Percentiles rank a stretch among this genome's conserved stretches.
These are phyloP conservation scores for Backusella circina DNA, from an alignment of 192 early-diverging fungal species.

Conservation along the genomic window DNA sequence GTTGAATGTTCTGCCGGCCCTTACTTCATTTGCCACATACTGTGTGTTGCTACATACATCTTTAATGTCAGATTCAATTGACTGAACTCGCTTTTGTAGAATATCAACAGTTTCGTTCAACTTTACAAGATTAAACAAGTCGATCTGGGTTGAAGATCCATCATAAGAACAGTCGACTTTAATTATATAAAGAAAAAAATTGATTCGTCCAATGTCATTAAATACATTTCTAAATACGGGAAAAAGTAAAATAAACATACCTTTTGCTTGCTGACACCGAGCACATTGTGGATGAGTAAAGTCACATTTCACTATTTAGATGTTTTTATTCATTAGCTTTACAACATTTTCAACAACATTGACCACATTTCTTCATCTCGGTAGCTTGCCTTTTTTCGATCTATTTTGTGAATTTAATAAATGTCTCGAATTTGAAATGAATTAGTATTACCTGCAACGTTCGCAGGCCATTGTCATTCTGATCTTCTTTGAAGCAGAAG, in stretches of 20 bases:
- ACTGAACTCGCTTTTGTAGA: slow-evolving; percentile 15
- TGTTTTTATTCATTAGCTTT: not conserved
- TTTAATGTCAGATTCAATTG: slow-evolving; percentile 12
- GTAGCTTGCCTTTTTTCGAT: slow-evolving; percentile 29
- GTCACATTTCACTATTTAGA: slow-evolving; percentile 35
- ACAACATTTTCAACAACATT: not conserved
- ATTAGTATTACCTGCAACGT: slow-evolving; percentile 30
- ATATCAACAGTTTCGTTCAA: slow-evolving; percentile 22
- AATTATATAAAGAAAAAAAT: not conserved
- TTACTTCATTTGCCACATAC: slow-evolving; percentile 14
- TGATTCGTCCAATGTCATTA: not conserved
- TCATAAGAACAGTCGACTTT: slow-evolving; percentile 28
- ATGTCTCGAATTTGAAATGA: not conserved
- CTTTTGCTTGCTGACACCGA: slow-evolving; percentile 24
- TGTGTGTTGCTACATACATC: slow-evolving; percentile 18
- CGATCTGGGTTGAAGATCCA: slow-evolving; percentile 32
- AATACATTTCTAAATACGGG: not conserved
- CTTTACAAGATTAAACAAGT: slow-evolving; percentile 29
- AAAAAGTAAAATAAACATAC: slow-evolving; percentile 9
- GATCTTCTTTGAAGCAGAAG: slow-evolving; percentile 29
- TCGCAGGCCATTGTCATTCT: slow-evolving; percentile 42
- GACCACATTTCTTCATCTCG: not conserved
- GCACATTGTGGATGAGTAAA: slow-evolving; percentile 31
- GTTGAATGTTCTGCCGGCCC: not conserved
- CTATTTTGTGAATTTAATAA: not conserved